phyloP scores from a whole-genome alignment of 2,329 filamentous ascomycete genomes.

The Didymella lethalis region DNA sequence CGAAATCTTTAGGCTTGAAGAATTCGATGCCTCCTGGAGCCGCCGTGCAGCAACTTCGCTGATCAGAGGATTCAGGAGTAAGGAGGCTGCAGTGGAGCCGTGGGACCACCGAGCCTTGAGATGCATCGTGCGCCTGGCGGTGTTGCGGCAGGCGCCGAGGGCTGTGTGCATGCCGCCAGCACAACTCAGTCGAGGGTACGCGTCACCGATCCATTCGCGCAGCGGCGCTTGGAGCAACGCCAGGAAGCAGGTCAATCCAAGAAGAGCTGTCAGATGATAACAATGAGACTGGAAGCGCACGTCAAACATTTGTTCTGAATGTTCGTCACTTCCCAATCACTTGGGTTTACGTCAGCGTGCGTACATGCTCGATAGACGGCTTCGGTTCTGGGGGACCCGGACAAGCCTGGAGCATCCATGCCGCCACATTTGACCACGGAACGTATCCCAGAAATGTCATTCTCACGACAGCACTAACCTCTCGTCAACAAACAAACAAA shows the following conservation, averaged over 20 bases:
- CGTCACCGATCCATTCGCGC: conserved; percentile 1
- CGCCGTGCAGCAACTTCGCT: neutral
- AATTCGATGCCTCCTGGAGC: neutral
- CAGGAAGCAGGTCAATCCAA: neutral
- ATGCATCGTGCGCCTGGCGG: conserved; percentile 6
- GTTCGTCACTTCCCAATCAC: neutral
- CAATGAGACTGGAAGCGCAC: neutral
- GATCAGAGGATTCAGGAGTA: neutral
- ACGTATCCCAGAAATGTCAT: neutral
- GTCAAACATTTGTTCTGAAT: neutral
- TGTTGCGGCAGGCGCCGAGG: conserved; percentile 8
- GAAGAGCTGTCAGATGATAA: neutral
- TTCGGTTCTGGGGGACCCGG: conserved; percentile 10
- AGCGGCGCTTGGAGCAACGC: neutral
- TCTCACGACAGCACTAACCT: neutral
- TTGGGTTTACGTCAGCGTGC: conserved; percentile 3
- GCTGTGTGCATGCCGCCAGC: conserved; percentile 1
- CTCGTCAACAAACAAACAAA: conserved; percentile 4
- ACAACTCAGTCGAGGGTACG: neutral
- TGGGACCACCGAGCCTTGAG: neutral
- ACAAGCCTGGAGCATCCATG: conserved; percentile 6
- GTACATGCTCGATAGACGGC: neutral
- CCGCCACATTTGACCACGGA: conserved; percentile 6
- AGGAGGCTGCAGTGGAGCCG: neutral
- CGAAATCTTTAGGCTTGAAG: neutral